Evolutionary conservation across 441 rosid species (phyloP), one percentile per base, ranked within the genome.

Genomic region (Syzygium syzygioides): DNA sequence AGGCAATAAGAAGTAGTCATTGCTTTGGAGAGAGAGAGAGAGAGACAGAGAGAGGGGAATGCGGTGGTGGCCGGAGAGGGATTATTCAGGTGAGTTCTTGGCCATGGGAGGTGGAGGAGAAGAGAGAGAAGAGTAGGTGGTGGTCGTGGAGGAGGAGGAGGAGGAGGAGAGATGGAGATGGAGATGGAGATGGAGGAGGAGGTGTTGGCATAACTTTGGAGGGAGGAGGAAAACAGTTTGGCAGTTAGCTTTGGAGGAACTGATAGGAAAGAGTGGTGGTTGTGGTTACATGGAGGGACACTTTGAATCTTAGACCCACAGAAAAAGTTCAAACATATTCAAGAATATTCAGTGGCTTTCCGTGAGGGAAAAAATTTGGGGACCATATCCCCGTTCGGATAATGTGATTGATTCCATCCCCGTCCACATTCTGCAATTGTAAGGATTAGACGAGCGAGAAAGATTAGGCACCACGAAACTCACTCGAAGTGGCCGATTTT

Each of bases 1-100:
- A 94, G 92, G 91, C 95, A 91, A 87, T 91, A 93, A 86, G 95
- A 93, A 90, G 95, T 94, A 94, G 94, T 92, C 99, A 96, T 97
- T 91, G 80, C 93, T 90, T 34, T 88, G 20, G 9, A 34, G 66
- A 50, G 41, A n/a, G 3, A 80, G 32, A 57, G 87, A 80, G 23
- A 84, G 79, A 87, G 86, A 32, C 34, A 32, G 55, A 86, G 79
- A 34, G 83, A 79, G 68, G 57, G 54, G 87, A 66, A 85, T 56
- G 86, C 85, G 86, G 80, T 6, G 80, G 45, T 20, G 50, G 17
- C 80, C n/a, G 28, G 50, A 79, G 87, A 71, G 89, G 91, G 80
- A 92, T 91, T 91, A 91, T 89, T 90, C 92, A 79, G 89, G 90
- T 52, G 91, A 90, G 90, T 68, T 92, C 88, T 88, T 87, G 92